Evolutionary conservation across 2,329 filamentous ascomycete species (phyloP), one percentile per base, ranked within the genome.

Genomic region (Emmonsia crescens): DNA sequence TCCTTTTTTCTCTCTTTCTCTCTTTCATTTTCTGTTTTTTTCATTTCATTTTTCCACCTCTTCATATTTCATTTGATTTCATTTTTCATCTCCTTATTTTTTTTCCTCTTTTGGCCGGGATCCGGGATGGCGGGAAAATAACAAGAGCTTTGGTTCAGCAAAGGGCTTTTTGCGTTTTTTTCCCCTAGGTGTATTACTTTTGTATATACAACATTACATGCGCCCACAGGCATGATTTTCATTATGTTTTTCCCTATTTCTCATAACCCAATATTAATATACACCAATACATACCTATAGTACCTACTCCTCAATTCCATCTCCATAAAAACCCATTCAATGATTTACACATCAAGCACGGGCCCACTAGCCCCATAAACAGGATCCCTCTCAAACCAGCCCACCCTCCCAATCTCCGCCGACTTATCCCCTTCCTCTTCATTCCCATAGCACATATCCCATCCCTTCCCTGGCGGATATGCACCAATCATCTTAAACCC

Each of bases 391-490:
- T 76, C 70, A 65, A 88, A 84, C 85, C 85, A 88, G 5, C 65
- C 67, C 67, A 87, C 66, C 3, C 67, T 65, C 59, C 65, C 69
- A 55, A 87, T 86, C 6, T 66, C 70, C 62, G 78, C 72, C 6
- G 81, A 71, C 67, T 82, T 82, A 6, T 72, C 70, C 19, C 55
- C 52, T 68, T 88, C 86, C 0, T 77, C 82, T 44, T 76, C 67
- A 59, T 76, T 77, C 1, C 86, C 86, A 75, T 89, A 88, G 67
- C 86, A 89, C 87, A 89, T 89, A 71, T 89, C 85, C 85, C 85
- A 89, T 21, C 71, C 65, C 61, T 76, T 78, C 19, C 75, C 81
- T 29, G 66, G 74, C 0, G 85, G 86, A 76, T 89, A 89, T 56
- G 79, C 80, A 0, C 86, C 87, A 0, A 89, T 81, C 85, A 89